phyloP scores from a whole-genome alignment of 2,329 filamentous ascomycete species.

The Diaporthe sp. region DNA sequence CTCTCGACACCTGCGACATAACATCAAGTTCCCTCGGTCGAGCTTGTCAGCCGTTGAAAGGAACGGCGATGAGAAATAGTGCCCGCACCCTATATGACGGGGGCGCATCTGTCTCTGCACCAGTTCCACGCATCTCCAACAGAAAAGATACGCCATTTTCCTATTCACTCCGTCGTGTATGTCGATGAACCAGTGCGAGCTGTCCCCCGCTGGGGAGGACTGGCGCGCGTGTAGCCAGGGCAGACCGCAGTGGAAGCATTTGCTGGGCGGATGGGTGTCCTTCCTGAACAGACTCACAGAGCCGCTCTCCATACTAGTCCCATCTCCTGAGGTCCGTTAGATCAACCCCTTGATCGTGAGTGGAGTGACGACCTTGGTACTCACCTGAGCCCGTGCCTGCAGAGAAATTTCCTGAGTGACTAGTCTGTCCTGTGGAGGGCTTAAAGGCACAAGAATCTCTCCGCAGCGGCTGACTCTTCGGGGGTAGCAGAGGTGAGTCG shows the following conservation, averaged over 20 bases:
- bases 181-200: constrained; percentile 36
- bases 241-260: constrained; percentile 34
- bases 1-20: constrained; percentile 10
- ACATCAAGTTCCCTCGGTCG: background rate
- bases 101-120: constrained; percentile 27
- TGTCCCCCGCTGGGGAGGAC: constrained; percentile 20
- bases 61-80: constrained; percentile 14
- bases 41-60: background rate
- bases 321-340: background rate
- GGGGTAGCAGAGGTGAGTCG: constrained; percentile 16
- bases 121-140: constrained; percentile 30
- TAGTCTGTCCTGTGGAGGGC: background rate
- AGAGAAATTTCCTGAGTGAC: too few species aligned
- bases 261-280: background rate
- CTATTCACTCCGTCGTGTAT: constrained; percentile 28
- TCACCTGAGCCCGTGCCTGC: background rate
- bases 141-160: constrained; percentile 36
- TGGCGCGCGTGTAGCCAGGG: constrained; percentile 15
- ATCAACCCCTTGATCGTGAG: background rate
- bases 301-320: background rate
- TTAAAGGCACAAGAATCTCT: background rate
- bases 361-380: too few species aligned
- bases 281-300: background rate
- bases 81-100: constrained; percentile 31
- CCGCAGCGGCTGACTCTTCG: constrained; percentile 1